Evolutionary conservation across 192 early-diverging fungal species (phyloP), one percentile per base, ranked within the genome.

Genomic region (Lobulomyces angularis): DNA sequence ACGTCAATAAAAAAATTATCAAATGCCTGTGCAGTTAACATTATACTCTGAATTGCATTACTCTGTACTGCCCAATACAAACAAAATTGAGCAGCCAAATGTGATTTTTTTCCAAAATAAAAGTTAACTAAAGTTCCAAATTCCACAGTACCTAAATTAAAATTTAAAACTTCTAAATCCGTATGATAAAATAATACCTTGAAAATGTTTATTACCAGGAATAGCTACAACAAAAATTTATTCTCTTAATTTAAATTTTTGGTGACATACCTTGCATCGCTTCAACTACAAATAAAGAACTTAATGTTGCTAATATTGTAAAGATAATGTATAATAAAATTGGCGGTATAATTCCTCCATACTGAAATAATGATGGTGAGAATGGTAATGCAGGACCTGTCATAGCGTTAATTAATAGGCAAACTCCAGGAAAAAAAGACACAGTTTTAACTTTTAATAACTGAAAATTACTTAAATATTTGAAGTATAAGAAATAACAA

Each of bases 101-200:
- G 67, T 7, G 52, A 46, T 21, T 6, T 5, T 9, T 49, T 29
- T 23, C 59, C 64, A 41, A 74, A 74, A 40, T 71, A 74, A 48
- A 74, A 74, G 47, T 72, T 64, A 56, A 74, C 65, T 8, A 74
- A 48, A 20, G 71, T 74, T 1, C 55, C 67, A 53, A 59, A 74
- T 41, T 74, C 71, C 11, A 74, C 71, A 2, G 61, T 64, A 11
- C 71, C 71, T 51, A n/a, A n/a, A n/a, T n/a, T n/a, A n/a, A n/a
- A n/a, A n/a, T n/a, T n/a, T n/a, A n/a, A n/a, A n/a, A n/a, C n/a
- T n/a, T n/a, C n/a, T n/a, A n/a, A n/a, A n/a, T n/a, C n/a, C n/a
- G n/a, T n/a, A n/a, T n/a, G n/a, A n/a, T n/a, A n/a, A n/a, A n/a
- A n/a, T n/a, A n/a, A n/a, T n/a, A n/a, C n/a, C n/a, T n/a, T 68